Evolutionary conservation across 1,284 basidiomycete genomes (phyloP).

Genomic region (Phylloporus sp.): DNA sequence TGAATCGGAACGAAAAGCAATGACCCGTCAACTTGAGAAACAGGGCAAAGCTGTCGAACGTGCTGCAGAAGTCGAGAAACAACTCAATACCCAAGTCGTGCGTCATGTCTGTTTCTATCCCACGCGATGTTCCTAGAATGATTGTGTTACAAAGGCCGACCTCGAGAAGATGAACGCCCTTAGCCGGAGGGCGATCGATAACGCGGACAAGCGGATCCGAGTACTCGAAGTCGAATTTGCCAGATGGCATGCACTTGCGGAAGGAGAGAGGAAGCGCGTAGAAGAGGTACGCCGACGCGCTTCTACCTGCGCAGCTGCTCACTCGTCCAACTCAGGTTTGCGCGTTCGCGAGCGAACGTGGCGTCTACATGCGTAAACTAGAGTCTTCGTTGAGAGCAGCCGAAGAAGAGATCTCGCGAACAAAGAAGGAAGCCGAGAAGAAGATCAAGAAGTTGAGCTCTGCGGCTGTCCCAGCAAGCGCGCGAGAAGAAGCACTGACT

Average conservation of each 20-base stretch:
- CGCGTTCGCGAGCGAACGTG: slow-evolving; percentile 31
- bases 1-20: slow-evolving; percentile 76
- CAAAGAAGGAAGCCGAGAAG: slow-evolving; percentile 57
- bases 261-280: slow-evolving; percentile 43
- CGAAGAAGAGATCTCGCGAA: slow-evolving; percentile 36
- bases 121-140: background rate
- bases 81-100: slow-evolving; percentile 62
- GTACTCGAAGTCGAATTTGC: slow-evolving; percentile 29
- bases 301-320: no score
- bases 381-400: slow-evolving; percentile 24
- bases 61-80: slow-evolving; percentile 68
- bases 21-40: slow-evolving; percentile 72
- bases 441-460: slow-evolving; percentile 48
- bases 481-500: slow-evolving; percentile 47
- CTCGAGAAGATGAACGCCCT: slow-evolving; percentile 52
- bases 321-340: slow-evolving; percentile 21
- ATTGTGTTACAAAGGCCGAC: slow-evolving; percentile 43
- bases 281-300: no score
- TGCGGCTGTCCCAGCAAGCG: slow-evolving; percentile 33
- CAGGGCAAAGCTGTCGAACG: slow-evolving; percentile 80
- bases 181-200: slow-evolving; percentile 45
- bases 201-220: slow-evolving; percentile 45
- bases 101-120: slow-evolving; percentile 11
- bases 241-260: slow-evolving; percentile 42
- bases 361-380: slow-evolving; percentile 30